Percentiles rank a stretch among this genome's conserved stretches.
Evolutionary conservation across 805 yeast genomes (phyloP).

Genomic region (Wickerhamomyces chambardii): DNA sequence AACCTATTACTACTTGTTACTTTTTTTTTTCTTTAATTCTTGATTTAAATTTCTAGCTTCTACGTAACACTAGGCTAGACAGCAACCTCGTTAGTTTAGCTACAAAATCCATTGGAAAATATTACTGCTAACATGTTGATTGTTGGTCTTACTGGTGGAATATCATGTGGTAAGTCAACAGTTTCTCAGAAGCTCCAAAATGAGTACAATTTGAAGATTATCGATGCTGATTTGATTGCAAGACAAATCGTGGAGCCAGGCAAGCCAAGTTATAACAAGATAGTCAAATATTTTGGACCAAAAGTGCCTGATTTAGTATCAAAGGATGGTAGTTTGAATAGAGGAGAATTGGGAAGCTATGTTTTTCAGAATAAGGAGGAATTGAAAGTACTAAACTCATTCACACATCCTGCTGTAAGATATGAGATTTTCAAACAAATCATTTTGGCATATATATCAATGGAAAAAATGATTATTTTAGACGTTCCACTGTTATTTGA

Average conservation of each 20-base stretch:
- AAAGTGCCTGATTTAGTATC: constrained; percentile 40
- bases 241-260: constrained; percentile 82
- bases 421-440: constrained; percentile 51
- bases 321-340: constrained; percentile 36
- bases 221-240: constrained; percentile 92
- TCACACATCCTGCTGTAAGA: constrained; percentile 84
- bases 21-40: too few relatives aligned
- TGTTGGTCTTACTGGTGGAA: constrained; percentile 96
- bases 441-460: constrained; percentile 44
- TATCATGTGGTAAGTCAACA: constrained; percentile 94
- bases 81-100: too few relatives aligned
- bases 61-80: too few relatives aligned
- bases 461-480: constrained; percentile 54
- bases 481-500: constrained; percentile 93
- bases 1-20: too few relatives aligned
- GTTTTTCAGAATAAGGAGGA: constrained; percentile 66
- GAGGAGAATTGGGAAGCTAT: constrained; percentile 67
- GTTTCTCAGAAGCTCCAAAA: constrained; percentile 55
- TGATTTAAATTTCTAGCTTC: too few relatives aligned
- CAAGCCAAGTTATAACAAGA: constrained; percentile 53
- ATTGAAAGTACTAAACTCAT: constrained; percentile 51
- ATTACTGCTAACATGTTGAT: constrained; percentile 49
- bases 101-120: too few relatives aligned
- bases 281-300: constrained; percentile 50
- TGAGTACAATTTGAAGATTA: constrained; percentile 43